phyloP scores from a whole-genome alignment of 1,139 yeast species.

The Sugiyamaella neomexicana region DNA sequence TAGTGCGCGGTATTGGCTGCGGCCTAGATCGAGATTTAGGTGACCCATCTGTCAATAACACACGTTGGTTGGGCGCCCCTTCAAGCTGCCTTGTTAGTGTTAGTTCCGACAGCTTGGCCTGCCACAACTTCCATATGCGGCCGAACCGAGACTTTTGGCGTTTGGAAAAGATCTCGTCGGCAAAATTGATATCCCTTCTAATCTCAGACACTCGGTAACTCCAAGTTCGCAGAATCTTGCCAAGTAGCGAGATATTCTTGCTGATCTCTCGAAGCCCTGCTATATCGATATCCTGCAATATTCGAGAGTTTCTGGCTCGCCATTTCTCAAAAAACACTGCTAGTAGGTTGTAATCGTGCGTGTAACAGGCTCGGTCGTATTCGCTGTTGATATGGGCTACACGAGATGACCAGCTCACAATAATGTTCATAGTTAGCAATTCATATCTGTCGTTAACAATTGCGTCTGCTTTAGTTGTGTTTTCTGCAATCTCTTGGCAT shows the following conservation, averaged over 20 bases:
- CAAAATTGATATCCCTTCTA: constrained; percentile 5
- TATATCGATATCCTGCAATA: constrained; percentile 6
- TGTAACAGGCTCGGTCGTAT: constrained; percentile 2
- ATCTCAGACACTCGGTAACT: constrained; percentile 6
- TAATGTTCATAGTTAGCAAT: background rate
- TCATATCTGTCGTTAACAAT: background rate
- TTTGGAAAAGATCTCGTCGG: constrained; percentile 26
- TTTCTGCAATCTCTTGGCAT: background rate
- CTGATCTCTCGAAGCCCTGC: constrained; percentile 2
- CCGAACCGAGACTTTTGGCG: constrained; percentile 27
- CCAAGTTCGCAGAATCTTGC: constrained; percentile 1
- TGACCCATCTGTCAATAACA: background rate
- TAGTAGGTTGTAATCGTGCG: background rate
- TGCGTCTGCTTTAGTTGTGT: constrained; percentile 18
- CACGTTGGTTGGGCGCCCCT: background rate
- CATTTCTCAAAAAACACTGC: background rate
- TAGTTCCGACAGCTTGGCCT: constrained; percentile 19
- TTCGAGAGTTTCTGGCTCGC: background rate
- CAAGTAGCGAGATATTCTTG: background rate
- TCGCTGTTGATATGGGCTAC: background rate
- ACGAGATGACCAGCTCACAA: background rate
- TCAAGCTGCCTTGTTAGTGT: constrained; percentile 3
- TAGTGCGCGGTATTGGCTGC: background rate
- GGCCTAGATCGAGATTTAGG: background rate
- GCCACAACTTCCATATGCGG: constrained; percentile 32